A percentile compares a stretch with the other conserved stretches of the same genome.
Evolutionary conservation across 192 early-diverging fungal species (phyloP).

Genomic region (Obelidium mucronatum): DNA sequence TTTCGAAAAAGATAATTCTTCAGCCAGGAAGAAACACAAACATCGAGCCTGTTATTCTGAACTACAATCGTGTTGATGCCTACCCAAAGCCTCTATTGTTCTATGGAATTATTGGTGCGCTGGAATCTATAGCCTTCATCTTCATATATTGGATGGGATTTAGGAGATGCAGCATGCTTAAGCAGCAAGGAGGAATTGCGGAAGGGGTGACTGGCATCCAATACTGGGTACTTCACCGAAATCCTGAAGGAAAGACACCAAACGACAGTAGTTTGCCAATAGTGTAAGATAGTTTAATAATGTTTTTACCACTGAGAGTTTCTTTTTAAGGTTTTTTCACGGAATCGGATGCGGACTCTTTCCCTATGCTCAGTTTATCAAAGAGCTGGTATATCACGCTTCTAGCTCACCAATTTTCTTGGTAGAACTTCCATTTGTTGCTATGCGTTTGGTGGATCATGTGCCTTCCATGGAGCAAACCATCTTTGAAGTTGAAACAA

Average conservation of each 20-base stretch:
- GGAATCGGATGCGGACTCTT: conserved; percentile 37
- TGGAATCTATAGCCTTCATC: conserved; percentile 6
- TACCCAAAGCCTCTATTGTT: conserved; percentile 32
- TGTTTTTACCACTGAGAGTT: neutral
- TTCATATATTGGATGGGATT: conserved; percentile 32
- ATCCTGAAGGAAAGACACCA: neutral
- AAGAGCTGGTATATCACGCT: neutral
- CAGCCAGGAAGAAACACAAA: conserved; percentile 34
- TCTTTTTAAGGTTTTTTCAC: conserved; percentile 32
- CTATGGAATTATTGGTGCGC: conserved; percentile 5
- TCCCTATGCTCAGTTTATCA: conserved; percentile 27
- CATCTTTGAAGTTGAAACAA: conserved; percentile 60
- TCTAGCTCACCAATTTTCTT: conserved; percentile 16
- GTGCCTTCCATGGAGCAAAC: conserved; percentile 65
- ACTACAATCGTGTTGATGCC: conserved; percentile 38
- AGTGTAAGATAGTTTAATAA: neutral
- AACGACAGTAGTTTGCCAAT: too few species aligned
- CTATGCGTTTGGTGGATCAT: conserved; percentile 62
- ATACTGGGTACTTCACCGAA: neutral
- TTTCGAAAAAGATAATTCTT: conserved; percentile 22
- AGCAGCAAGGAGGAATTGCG: neutral
- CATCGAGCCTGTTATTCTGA: conserved; percentile 32
- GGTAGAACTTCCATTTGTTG: conserved; percentile 35
- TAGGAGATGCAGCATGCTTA: neutral
- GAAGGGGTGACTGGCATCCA: neutral